Evolutionary conservation across 1,139 yeast genomes (phyloP).

Genomic region (Suhomyces yuchorum): DNA sequence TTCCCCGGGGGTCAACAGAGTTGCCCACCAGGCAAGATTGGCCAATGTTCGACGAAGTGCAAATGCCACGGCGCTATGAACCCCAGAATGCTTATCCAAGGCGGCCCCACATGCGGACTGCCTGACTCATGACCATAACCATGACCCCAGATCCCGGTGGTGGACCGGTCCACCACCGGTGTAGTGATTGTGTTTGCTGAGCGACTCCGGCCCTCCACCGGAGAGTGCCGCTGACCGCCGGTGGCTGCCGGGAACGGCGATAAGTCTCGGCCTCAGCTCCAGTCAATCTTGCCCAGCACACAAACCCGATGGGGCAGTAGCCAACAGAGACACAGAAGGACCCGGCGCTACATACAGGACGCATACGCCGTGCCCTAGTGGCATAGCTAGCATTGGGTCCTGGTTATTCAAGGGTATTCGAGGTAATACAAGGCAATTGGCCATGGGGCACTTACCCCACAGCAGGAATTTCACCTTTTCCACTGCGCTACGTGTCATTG

Average conservation of each 20-base stretch:
- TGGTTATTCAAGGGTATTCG: neutral
- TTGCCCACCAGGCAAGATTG: neutral
- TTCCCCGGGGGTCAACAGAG: no score
- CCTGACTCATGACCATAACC: neutral
- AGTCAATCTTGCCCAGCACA: neutral
- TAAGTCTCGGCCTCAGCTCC: neutral
- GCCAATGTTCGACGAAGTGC: neutral
- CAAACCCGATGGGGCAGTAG: neutral
- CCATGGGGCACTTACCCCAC: neutral
- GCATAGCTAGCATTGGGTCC: neutral
- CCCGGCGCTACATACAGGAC: neutral
- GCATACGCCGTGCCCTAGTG: no score
- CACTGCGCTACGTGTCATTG: neutral
- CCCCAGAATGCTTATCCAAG: neutral
- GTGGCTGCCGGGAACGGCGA: neutral
- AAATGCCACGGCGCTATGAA: neutral
- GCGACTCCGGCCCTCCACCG: conserved; percentile 1
- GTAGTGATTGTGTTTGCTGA: neutral
- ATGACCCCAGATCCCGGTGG: neutral
- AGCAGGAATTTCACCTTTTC: neutral
- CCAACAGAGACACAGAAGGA: neutral
- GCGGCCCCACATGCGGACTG: neutral
- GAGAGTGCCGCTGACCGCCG: neutral
- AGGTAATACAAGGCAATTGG: neutral
- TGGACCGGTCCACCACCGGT: neutral